phyloP scores from a whole-genome alignment of 495 filamentous ascomycete species.

The Patellaria atrata region DNA sequence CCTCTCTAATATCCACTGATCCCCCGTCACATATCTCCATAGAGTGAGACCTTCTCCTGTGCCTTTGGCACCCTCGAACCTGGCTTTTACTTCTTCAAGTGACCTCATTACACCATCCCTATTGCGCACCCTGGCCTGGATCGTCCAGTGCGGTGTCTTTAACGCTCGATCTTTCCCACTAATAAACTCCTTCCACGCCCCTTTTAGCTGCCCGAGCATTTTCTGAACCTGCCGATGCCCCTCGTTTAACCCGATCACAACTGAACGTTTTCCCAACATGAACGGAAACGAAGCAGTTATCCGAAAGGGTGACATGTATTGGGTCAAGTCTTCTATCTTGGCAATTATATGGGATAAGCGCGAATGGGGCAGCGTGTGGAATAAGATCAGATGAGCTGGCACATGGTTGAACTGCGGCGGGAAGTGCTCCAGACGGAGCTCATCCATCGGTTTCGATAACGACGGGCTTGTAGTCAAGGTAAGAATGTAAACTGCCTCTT shows the following conservation, averaged over 20 bases:
- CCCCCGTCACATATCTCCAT: slow-evolving; percentile 11
- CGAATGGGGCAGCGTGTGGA: slow-evolving; percentile 15
- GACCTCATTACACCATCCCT: slow-evolving; percentile 4
- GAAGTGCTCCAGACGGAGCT: slow-evolving; percentile 8
- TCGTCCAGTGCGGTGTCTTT: slow-evolving; percentile 12
- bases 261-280: too few relatives aligned
- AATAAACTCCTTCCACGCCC: slow-evolving; percentile 6
- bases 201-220: slow-evolving; percentile 8
- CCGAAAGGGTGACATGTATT: slow-evolving; percentile 2
- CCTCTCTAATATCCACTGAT: slow-evolving; percentile 8
- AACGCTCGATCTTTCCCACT: slow-evolving; percentile 9
- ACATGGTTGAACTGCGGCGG: slow-evolving; percentile 10
- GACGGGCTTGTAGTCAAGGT: slow-evolving; percentile 5
- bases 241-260: too few relatives aligned
- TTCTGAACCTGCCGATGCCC: too few relatives aligned
- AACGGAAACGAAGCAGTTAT: too few relatives aligned
- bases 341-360: slow-evolving; percentile 1
- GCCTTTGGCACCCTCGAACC: slow-evolving; percentile 1
- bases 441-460: slow-evolving; percentile 6
- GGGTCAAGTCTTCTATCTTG: slow-evolving; percentile 1
- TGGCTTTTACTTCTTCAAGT: slow-evolving; percentile 1
- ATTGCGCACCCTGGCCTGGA: slow-evolving; percentile 13
- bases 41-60: slow-evolving; percentile 6
- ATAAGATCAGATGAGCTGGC: slow-evolving; percentile 14
- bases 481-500: slow-evolving; percentile 10